Base-by-base conservation (phyloP, 805 yeast species). In the Yamadazyma philogaea region DNA sequence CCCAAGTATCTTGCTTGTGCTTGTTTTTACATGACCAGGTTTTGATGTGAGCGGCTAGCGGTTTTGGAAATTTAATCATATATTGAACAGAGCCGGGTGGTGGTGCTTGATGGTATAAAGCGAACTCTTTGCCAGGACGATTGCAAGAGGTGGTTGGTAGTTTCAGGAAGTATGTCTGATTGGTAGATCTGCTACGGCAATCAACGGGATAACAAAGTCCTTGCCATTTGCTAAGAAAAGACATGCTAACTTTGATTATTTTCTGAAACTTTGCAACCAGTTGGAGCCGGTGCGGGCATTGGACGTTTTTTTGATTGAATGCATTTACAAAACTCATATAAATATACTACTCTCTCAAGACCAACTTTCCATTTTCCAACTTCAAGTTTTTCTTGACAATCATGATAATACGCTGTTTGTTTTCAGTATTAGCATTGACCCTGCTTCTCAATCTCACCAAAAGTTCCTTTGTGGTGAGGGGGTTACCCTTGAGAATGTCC, bases 391-490 rank as follows among this genome's bases (percentile, higher is more conserved):
- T 79, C 56, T 75, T 77, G 17, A 82, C 79, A 37, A 79, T 72
- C 22, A 60, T 60, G 54, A 80, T 82, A 50, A 87, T 72, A 40
- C 82, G 69, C 31, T 66, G 73, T 52, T 75, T 81, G 60, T 85
- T 84, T 42, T 77, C 83, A 26, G 78, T 77, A 59, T 84, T 84
- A 41, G 75, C 72, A 37, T 72, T 74, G 40, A 87, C 77, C 55
- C 84, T 83, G 39, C 71, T 70, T 63, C 75, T 83, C 54, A 84
- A 74, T 40, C 72, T 72, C 39, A 70, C 69, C 43, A 86, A 77
- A 57, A 87, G 72, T 49, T 75, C 84, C 57, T 79, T 82, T 36
- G 81, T 78, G 2, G 83, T 77, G 19, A 78, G 65, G 10, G 83
- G 82, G 37, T 77, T 77, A 45, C 70, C 68, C 14, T 63, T 67